Conservation (phyloP, 2,329 filamentous ascomycete species). For the Stagonosporopsis chrysanthemi region DNA sequence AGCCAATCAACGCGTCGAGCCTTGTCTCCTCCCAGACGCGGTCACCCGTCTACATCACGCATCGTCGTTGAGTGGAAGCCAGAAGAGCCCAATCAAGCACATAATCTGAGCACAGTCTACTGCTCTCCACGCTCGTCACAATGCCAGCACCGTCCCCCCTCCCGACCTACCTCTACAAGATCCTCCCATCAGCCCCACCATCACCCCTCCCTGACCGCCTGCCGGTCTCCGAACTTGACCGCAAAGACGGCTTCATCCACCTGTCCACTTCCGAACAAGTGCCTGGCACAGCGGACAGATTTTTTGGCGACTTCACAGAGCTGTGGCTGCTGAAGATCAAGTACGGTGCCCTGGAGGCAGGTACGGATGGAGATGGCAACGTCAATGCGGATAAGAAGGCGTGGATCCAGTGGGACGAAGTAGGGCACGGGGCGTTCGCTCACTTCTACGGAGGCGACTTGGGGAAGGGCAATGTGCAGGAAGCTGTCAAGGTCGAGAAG, state of each 20-base stretch:
- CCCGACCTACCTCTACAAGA: constrained; percentile 64
- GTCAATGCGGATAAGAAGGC: constrained; percentile 35
- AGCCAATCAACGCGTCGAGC: constrained; percentile 14
- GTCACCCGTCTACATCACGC: constrained; percentile 1
- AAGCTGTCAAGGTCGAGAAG: constrained; percentile 57
- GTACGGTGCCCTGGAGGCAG: constrained; percentile 52
- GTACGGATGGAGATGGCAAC: constrained; percentile 35
- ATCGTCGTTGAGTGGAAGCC: neutral
- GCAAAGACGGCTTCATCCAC: constrained; percentile 68
- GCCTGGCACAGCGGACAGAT: constrained; percentile 44
- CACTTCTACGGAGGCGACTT: constrained; percentile 66
- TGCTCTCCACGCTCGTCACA: neutral
- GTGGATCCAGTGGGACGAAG: constrained; percentile 63
- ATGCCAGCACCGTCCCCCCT: constrained; percentile 46
- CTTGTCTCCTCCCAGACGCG: constrained; percentile 9
- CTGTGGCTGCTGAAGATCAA: constrained; percentile 65
- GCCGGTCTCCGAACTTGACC: constrained; percentile 67
- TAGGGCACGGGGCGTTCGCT: constrained; percentile 59
- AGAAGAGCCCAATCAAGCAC: neutral
- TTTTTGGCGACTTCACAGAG: constrained; percentile 42
- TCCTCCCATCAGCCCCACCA: constrained; percentile 62
- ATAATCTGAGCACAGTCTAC: neutral
- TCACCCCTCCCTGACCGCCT: constrained; percentile 62
- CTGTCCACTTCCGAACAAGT: constrained; percentile 64
- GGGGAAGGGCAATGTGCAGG: constrained; percentile 61